Conservation (phyloP, 2,329 filamentous ascomycete species). For the Orbilia brochopaga region DNA sequence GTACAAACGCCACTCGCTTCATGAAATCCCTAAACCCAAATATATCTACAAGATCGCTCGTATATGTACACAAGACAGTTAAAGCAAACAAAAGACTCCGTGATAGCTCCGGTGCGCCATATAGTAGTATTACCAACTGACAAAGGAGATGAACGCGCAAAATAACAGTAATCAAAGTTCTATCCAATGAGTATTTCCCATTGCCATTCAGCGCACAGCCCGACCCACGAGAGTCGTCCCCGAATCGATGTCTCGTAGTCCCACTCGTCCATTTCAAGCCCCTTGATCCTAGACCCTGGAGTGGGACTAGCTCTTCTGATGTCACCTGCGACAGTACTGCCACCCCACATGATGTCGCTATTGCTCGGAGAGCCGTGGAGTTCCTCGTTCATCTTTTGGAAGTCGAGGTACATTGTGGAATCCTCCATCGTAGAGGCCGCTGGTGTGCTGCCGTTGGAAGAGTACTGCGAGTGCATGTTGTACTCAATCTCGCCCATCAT, state of each 20-base stretch:
- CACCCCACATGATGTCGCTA: constrained; percentile 41
- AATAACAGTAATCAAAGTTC: background rate
- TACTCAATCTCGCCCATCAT: constrained; percentile 59
- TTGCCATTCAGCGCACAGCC: constrained; percentile 45
- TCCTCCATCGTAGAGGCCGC: constrained; percentile 42
- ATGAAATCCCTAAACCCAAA: background rate
- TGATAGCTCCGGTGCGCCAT: background rate
- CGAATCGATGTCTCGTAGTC: constrained; percentile 49
- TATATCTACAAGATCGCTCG: background rate
- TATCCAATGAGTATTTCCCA: constrained; percentile 49
- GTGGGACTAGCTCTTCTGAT: constrained; percentile 37
- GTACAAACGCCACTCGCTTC: background rate
- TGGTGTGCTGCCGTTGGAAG: constrained; percentile 43
- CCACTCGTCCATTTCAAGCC: constrained; percentile 47
- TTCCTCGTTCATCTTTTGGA: constrained; percentile 45
- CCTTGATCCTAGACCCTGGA: constrained; percentile 41
- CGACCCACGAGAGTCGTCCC: constrained; percentile 46
- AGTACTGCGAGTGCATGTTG: constrained; percentile 54
- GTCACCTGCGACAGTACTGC: constrained; percentile 22
- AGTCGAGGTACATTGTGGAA: constrained; percentile 48
- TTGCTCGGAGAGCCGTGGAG: constrained; percentile 31
- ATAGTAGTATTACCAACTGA: background rate
- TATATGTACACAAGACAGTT: background rate
- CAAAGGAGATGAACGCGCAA: constrained; percentile 2
- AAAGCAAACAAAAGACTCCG: background rate